Percentiles rank a stretch among this genome's conserved stretches.
phyloP scores from a whole-genome alignment of 2,329 filamentous ascomycete species.

The Pseudogymnoascus sp. region DNA sequence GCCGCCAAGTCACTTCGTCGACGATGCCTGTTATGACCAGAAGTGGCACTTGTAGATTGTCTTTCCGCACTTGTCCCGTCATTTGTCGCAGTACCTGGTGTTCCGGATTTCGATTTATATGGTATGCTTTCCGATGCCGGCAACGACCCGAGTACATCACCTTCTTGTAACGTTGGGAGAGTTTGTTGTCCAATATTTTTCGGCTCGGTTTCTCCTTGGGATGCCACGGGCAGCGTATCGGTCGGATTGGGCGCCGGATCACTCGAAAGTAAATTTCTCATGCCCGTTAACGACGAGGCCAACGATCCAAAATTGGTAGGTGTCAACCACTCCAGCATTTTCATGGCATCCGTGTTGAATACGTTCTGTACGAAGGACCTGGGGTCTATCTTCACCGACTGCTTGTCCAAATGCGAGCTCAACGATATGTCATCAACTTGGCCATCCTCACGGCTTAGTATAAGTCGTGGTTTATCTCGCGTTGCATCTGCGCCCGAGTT shows the following conservation, averaged over 20 bases:
- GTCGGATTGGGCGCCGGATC: background rate
- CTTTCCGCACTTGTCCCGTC: background rate
- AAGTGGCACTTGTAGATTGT: background rate
- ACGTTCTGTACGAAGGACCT: constrained; percentile 57
- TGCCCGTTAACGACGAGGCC: background rate
- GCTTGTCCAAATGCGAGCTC: background rate
- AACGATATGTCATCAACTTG: background rate
- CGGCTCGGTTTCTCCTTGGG: background rate
- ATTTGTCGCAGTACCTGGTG: background rate
- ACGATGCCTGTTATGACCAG: background rate
- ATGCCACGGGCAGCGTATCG: background rate
- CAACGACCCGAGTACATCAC: background rate
- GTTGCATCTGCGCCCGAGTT: background rate
- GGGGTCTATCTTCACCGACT: constrained; percentile 39
- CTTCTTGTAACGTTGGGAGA: background rate
- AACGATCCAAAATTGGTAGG: constrained; percentile 31
- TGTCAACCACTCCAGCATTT: constrained; percentile 63
- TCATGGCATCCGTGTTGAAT: constrained; percentile 57
- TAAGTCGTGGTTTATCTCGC: background rate
- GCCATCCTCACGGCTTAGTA: background rate
- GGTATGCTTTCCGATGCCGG: background rate
- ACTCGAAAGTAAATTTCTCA: background rate
- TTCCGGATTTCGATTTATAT: background rate
- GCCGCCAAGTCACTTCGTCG: background rate
- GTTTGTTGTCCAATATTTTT: background rate